Evolutionary conservation across 83 land plant genomes (phyloP), one percentile per base, ranked within the genome.

Genomic region (Diphasiastrum complanatum): DNA sequence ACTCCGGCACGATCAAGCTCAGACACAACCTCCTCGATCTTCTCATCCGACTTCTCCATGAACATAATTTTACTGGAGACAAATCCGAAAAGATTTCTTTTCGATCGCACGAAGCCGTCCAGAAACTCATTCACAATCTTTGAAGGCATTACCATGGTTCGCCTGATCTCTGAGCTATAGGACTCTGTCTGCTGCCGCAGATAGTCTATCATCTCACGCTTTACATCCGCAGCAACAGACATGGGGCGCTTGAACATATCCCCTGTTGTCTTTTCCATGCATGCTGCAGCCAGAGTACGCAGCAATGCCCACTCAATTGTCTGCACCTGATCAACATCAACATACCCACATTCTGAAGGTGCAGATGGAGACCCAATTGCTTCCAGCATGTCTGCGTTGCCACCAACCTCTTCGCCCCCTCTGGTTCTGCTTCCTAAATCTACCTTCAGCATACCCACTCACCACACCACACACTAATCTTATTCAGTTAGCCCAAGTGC

Each of bases 241-340:
- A 8, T 11, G 1, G 66, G 49, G 11, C 40, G 35, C 25, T 67
- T 67, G 65, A 67, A 67, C 32, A 66, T 66, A 57, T 67, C 70
- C 1, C 68, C 66, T 41, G 45, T 22, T 2, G 70, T 61, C 33
- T 67, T 67, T 66, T 67, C 70, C 66, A 65, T 45, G 20, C 70
- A 45, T 26, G 66, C 66, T 1, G 70, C 47, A 18, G 70, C 70
- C 22, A 67, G 66, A 38, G 68, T 30, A 19, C 16, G 24, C 30
- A 67, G 51, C 32, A 67, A 46, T 27, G 36, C 34, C 19, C 31
- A 34, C 19, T 41, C 40, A 30, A 55, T 28, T 23, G 8, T 26
- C 36, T 59, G 70, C 40, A 67, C 28, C 31, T 67, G 70, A 31
- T 60, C 50, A 35, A 67, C 66, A 2, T 63, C 66, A 31, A 47